Base-by-base conservation (phyloP, 2,329 filamentous ascomycete species). In the Ascocoryne sarcoides region DNA sequence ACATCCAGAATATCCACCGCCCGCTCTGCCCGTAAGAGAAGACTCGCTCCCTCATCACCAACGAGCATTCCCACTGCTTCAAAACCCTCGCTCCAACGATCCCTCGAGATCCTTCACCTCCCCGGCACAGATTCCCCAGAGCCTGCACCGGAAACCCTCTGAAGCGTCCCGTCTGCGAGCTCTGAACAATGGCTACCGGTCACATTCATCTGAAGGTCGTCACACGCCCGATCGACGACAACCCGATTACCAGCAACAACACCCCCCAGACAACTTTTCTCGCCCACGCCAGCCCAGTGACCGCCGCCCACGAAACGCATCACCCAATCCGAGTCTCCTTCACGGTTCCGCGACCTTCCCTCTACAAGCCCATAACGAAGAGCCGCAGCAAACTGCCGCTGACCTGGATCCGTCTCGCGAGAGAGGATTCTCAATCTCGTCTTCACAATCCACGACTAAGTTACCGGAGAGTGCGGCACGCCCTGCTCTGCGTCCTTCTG, bases 231-330 rank as follows among this genome's bases (percentile, higher is more conserved):
- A 57, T 18, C 29, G 42, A 15, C 34, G 28, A 31, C 16, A 20
- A 29, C n/a, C 35, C 21, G n/a, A n/a, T n/a, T n/a, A n/a, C n/a
- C n/a, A n/a, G n/a, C n/a, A n/a, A n/a, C n/a, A n/a, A n/a, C n/a
- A n/a, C n/a, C n/a, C n/a, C n/a, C n/a, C n/a, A n/a, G 55, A 60
- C 2, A 58, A 54, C 38, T 57, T 59, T 44, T 56, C 56, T 4
- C 43, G 58, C 39, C 49, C 53, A 31, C 51, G 53, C 29, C 48
- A 53, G 39, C 44, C 47, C 5, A 58, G 55, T 37, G 10, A 53
- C n/a, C 47, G 47, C 28, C 45, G 47, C 12, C 34, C 14, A 32
- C 4, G 15, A 7, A 18, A 34, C 15, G 15, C 5, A 7, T 53
- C 54, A 29, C 49, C 57, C 4, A 50, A 48, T 32, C 48, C 54